Base-by-base conservation (phyloP, 371 early-diverging fungal genomes). In the Dichotomocladium elegans region DNA sequence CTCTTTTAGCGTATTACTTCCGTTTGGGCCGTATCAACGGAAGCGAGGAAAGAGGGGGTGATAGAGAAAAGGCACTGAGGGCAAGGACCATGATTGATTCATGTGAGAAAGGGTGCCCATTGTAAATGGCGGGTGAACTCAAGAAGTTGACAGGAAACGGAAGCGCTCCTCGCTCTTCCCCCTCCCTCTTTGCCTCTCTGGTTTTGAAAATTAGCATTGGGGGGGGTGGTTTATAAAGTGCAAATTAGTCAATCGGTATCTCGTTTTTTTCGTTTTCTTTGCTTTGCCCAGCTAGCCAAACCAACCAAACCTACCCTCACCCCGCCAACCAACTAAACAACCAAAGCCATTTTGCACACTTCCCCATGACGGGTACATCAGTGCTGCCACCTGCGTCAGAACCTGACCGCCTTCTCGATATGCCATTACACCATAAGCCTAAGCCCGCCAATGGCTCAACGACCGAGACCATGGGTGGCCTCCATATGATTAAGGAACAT, bases 401-500 rank as follows among this genome's bases (percentile, higher is more conserved):
- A 30, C 51, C 33, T 51, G 48, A 56, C 50, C 49, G 44, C 12
- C 26, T 35, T 31, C 47, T 51, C 29, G 52, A 57, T 57, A 50
- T 44, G 50, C 44, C 58, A 22, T 30, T 51, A 11, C 46, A 57
- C 41, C 34, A 51, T 37, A 57, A 57, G 37, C 26, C 51, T 17
- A 57, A 43, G 19, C 30, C 51, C 4, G 37, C 25, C 25, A 17
- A 37, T 22, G 25, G 11, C 21, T 3, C 35, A 6, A 37, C 37
- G 5, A 37, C 37, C n/a, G 34, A 44, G 26, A 48, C 49, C 15
- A 51, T 51, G 29, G 45, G 58, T n/a, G 60, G 53, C 33, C 35
- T 60, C 21, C 46, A 41, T 47, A 60, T 60, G 51, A 60, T 60
- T 37, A 50, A 55, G 41, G 60, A 60, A 40, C 60, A 41, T 33